phyloP scores from a whole-genome alignment of 192 early-diverging fungal species.

The Backusella luteola region DNA sequence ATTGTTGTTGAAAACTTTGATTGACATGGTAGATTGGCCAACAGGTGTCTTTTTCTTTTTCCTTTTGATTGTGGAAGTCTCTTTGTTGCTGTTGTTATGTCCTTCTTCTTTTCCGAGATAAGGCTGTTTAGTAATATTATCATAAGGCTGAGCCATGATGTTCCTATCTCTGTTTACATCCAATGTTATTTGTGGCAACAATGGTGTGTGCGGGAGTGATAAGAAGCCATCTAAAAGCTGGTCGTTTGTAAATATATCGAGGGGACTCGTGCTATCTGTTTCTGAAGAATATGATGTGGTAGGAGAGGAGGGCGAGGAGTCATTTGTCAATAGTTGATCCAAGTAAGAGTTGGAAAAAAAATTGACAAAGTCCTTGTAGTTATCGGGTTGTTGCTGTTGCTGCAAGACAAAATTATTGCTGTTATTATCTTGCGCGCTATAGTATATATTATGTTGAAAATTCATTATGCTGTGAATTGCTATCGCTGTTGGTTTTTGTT shows the following conservation, averaged over 20 bases:
- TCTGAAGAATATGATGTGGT: neutral
- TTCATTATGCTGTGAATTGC: neutral
- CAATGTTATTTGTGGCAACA: neutral
- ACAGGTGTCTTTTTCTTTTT: neutral
- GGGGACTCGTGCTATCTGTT: neutral
- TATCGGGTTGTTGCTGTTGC: neutral
- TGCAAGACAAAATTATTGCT: neutral
- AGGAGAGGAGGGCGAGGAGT: neutral
- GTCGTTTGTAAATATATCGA: neutral
- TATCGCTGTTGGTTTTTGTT: neutral
- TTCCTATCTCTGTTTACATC: neutral
- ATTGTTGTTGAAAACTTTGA: neutral
- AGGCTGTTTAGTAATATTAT: neutral
- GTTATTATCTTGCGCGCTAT: neutral
- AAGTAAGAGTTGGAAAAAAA: neutral
- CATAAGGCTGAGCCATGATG: neutral
- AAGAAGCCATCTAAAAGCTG: neutral
- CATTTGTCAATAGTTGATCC: neutral
- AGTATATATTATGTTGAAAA: neutral
- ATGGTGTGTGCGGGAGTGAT: neutral
- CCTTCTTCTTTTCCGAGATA: neutral
- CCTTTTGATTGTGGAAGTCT: neutral
- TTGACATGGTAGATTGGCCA: neutral
- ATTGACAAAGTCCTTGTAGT: neutral
- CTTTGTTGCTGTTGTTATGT: neutral